phyloP scores from a whole-genome alignment of 192 early-diverging fungal species.

The Backusella liffmaniae region DNA sequence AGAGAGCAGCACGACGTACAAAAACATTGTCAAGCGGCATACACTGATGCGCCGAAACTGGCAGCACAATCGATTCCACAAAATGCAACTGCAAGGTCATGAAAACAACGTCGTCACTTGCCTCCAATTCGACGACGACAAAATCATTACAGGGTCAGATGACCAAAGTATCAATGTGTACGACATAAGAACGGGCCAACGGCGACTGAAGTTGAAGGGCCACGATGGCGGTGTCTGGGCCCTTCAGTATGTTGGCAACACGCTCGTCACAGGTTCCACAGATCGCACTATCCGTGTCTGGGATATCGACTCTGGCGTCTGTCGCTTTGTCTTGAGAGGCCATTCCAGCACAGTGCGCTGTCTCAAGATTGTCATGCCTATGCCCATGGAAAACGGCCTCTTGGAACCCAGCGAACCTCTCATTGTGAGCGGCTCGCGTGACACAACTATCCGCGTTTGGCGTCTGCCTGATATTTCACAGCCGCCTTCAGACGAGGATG shows the following conservation, averaged over 20 bases:
- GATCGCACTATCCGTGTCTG: constrained; percentile 97
- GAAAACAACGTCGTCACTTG: constrained; percentile 72
- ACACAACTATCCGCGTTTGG: constrained; percentile 93
- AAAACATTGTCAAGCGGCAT: constrained; percentile 75
- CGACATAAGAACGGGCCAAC: constrained; percentile 79
- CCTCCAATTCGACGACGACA: constrained; percentile 91
- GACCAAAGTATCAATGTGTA: constrained; percentile 94
- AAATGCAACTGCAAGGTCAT: constrained; percentile 82
- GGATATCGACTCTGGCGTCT: constrained; percentile 88
- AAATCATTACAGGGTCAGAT: constrained; percentile 94
- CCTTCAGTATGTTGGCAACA: constrained; percentile 83
- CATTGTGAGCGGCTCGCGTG: constrained; percentile 92
- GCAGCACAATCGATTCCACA: constrained; percentile 68
- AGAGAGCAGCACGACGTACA: constrained; percentile 59
- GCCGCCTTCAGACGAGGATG: not conserved
- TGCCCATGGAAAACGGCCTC: constrained; percentile 43
- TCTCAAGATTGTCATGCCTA: constrained; percentile 83
- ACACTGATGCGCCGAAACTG: constrained; percentile 85
- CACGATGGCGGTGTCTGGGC: constrained; percentile 99
- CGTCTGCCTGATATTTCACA: constrained; percentile 57
- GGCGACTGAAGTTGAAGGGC: constrained; percentile 71
- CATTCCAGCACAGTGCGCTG: constrained; percentile 96
- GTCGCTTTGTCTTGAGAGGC: constrained; percentile 91
- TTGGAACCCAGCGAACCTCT: constrained; percentile 71
- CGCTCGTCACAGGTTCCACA: constrained; percentile 94